Evolutionary conservation across 2,329 filamentous ascomycete species (phyloP).

Genomic region (Cladophialophora exuberans): DNA sequence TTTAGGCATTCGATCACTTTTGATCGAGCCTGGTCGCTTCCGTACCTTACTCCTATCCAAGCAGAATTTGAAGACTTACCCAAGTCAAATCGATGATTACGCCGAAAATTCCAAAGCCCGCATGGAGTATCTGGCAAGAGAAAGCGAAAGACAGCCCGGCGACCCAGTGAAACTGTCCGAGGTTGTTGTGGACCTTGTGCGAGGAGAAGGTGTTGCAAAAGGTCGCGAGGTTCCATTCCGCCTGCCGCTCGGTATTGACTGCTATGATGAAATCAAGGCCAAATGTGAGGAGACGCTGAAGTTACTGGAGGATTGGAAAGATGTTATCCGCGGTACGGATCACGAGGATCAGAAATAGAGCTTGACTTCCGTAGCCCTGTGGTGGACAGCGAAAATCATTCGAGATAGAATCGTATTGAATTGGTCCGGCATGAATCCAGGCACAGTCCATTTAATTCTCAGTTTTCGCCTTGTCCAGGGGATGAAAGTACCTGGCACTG

Average conservation of each 20-base stretch:
- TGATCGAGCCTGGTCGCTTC: slow-evolving; percentile 42
- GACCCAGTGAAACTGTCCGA: slow-evolving; percentile 58
- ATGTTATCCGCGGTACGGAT: slow-evolving; percentile 42
- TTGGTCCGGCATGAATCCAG: not conserved
- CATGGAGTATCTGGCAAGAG: slow-evolving; percentile 39
- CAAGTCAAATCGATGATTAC: slow-evolving; percentile 14
- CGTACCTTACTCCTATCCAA: slow-evolving; percentile 20
- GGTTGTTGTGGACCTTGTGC: slow-evolving; percentile 60
- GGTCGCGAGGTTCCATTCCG: slow-evolving; percentile 57
- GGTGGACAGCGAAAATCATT: not conserved
- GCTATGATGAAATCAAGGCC: slow-evolving; percentile 43
- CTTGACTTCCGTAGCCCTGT: too few species aligned
- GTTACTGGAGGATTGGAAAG: slow-evolving; percentile 57
- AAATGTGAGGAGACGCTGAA: slow-evolving; percentile 50
- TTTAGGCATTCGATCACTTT: slow-evolving; percentile 38
- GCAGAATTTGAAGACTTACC: slow-evolving; percentile 4
- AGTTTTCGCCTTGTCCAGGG: too few species aligned
- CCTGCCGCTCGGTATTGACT: slow-evolving; percentile 59
- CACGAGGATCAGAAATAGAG: slow-evolving; percentile 3
- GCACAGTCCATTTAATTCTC: too few species aligned
- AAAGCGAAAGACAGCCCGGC: slow-evolving; percentile 51
- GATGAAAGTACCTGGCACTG: too few species aligned
- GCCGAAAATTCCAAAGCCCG: slow-evolving; percentile 1
- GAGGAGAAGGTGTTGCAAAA: slow-evolving; percentile 52
- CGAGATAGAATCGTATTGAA: not conserved